Base-by-base conservation (phyloP, 306 rosid species). In the Coriaria nepalensis region DNA sequence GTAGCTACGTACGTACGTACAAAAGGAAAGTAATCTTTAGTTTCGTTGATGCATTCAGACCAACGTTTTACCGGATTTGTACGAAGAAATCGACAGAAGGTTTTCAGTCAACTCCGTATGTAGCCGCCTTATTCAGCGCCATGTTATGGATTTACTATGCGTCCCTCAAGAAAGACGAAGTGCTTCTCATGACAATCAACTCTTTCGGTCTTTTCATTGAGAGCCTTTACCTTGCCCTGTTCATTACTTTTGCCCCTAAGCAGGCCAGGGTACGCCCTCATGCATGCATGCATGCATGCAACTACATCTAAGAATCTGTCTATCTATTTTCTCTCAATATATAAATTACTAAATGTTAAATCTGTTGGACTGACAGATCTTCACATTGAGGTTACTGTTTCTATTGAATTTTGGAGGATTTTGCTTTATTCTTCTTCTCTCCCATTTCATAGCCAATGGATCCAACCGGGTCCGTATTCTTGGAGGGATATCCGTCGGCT, bases 131-230 rank as follows among this genome's bases (percentile, higher is more conserved):
- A n/a, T 85, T 90, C 61, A 82, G 86, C 53, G 80, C 93, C 47
- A 90, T 72, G 81, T 73, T 90, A 55, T 90, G 98, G 98, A 67
- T 85, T 2, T 90, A 81, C 62, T 90, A 90, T 29, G 98, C 98
- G 0, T 71, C 71, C 4, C 68, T 85, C 29, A 90, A 90, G 66
- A 49, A 73, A 0, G 72, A 76, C 2, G 90, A 79, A 57, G 53
- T 74, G 5, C 94, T 90, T 35, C 73, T 90, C 11, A 64, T 85
- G 65, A 90, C 96, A 43, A 79, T 85, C 61, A 90, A 90, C 37
- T 42, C 79, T 1, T 52, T 85, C 32, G 98, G 96, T 36, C 79
- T 87, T 37, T 59, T 79, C 4, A 66, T 90, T 4, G 98, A 90
- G 68, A 82, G 84, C 14, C 55, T 82, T 67, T 90, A 90, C 69